Conservation (phyloP, 148 eudicot genomes). For the Heliosperma pusillum region DNA sequence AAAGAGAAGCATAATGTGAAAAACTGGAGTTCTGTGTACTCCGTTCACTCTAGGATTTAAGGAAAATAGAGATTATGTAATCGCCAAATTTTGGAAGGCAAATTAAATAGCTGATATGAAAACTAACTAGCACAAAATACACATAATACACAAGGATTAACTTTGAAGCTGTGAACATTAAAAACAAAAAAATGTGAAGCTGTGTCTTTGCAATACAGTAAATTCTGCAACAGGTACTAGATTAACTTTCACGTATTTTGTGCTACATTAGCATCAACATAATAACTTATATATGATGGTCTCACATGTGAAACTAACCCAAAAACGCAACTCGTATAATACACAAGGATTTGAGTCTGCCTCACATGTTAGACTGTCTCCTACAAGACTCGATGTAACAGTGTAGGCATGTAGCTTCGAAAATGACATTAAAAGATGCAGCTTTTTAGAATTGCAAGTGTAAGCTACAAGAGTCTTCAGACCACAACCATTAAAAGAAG, state of each 20-base stretch:
- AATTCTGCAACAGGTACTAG: neutral
- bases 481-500: neutral
- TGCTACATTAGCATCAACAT: neutral
- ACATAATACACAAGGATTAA: no score
- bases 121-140: neutral
- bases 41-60: neutral
- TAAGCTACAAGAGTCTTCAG: slow-evolving; percentile 3
- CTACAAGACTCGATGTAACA: neutral
- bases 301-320: neutral
- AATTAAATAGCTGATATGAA: neutral
- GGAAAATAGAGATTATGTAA: neutral
- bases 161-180: neutral
- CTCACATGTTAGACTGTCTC: neutral
- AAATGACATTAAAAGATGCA: neutral
- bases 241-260: neutral
- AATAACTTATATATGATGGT: neutral
- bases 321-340: no score
- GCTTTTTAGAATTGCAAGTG: neutral
- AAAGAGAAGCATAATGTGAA: neutral
- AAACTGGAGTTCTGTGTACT: neutral
- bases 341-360: neutral
- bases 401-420: neutral
- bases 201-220: neutral
- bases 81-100: neutral
- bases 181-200: neutral